Evolutionary conservation across 140 eudicot genomes (phyloP), one percentile per base, ranked within the genome.

Genomic region (Erigeron philadelphicus): DNA sequence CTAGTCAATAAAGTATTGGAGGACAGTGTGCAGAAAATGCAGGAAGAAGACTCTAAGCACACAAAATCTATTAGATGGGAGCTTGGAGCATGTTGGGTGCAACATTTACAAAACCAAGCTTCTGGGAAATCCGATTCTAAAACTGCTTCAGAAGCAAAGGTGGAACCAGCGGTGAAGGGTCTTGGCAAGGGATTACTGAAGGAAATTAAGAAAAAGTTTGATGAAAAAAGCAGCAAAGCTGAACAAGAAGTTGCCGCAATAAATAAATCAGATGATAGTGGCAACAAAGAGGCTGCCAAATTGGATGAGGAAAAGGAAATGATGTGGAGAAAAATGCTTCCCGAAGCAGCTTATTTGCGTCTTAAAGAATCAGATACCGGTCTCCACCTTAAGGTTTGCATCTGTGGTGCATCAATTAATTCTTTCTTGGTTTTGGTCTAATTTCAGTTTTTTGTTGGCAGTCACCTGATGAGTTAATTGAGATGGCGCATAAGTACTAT

Each of bases 31-130:
- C 46, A 60, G 69, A 83, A 79, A 79, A 66, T 90, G 78, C 64
- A 81, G 74, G 94, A 42, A 25, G 93, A 87, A 72, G 79, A 66
- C 44, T 68, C 73, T 47, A 80, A 78, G 64, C 56, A 72, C 17
- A 48, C 73, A 60, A 83, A 83, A 65, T 80, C 88, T 1, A 90
- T 90, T 71, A 81, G 95, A 81, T 90, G 97, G 97, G 97, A 90
- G 82, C 95, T 90, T 65, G 97, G 97, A 43, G 97, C 97, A 17
- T 90, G 94, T 67, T 90, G 97, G 97, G 95, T 90, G 72, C 97
- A 90, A 79, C 97, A 90, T 75, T 76, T 90, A 77, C 97, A 87
- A 82, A 90, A 82, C 69, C 87, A 84, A 68, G 86, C 87, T 75
- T 79, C 95, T 9, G 88, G 77, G 10, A 89, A 89, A 83, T 58